Conservation (phyloP, 129 eudicot genomes). For the sunflower (Helianthus annuus) region DNA sequence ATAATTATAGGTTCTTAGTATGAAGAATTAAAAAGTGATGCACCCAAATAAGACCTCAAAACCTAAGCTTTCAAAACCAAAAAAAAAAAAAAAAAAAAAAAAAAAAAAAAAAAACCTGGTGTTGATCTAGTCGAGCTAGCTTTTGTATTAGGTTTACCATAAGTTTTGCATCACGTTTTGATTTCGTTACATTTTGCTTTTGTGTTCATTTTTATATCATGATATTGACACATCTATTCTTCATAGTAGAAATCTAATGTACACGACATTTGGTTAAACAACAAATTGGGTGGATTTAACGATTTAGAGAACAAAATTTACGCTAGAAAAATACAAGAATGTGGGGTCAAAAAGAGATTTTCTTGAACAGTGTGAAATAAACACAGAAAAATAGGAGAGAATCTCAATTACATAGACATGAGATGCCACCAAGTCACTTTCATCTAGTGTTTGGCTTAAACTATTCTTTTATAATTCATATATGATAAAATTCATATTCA, state of each 20-base stretch:
- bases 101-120: no score
- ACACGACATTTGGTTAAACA: neutral
- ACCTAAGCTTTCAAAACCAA: no score
- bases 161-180: no score
- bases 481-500: no score
- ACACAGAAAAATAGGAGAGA: constrained; percentile 46
- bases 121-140: no score
- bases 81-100: no score
- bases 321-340: constrained; percentile 22
- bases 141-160: no score
- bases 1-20: neutral
- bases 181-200: no score
- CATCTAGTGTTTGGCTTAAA: constrained; percentile 3
- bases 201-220: neutral
- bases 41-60: no score
- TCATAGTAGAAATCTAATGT: neutral
- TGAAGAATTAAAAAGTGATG: no score
- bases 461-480: neutral
- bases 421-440: constrained; percentile 43
- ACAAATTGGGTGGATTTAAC: neutral
- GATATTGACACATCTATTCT: neutral
- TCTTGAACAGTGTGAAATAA: constrained; percentile 28
- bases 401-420: constrained; percentile 38
- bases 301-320: constrained; percentile 9
- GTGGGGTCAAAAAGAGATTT: constrained; percentile 34